Base-by-base conservation (phyloP, 2,329 filamentous ascomycete genomes). In the Trichoderma endophyticum region DNA sequence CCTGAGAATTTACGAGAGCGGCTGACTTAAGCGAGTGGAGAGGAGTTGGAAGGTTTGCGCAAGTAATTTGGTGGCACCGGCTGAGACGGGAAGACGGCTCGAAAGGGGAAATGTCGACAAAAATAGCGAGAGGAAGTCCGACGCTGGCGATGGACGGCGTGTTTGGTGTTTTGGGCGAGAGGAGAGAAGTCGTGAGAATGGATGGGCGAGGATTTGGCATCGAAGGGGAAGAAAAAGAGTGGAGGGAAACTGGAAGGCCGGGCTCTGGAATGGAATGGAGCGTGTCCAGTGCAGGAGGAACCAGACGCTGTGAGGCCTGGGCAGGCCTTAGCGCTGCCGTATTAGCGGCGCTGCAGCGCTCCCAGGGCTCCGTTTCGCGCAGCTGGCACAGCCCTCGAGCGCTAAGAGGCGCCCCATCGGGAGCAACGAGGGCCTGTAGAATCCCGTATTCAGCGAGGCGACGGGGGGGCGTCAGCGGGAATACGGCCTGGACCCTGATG, bases 121-220 rank as follows among this genome's bases (percentile, higher is more conserved):
- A 24, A 59, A 61, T 43, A 64, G 69, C 69, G 61, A 71, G 60
- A 64, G 69, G 51, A 71, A 64, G 48, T 43, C 32, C 34, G 51
- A 59, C 59, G 69, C 59, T 36, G 51, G 60, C 69, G 69, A 71
- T 64, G 69, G 69, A 59, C 61, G 69, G 69, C 60, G 69, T 43
- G 69, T 65, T 32, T 71, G 69, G 69, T 32, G 36, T 63, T 63
- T 54, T 28, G 57, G 30, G n/a, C 56, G 32, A 43, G 43, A 32
- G 15, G 15, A n/a, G 34, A 36, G 34, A 34, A 51, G 43, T 57
- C 43, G 61, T 59, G 69, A 28, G 34, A 36, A 15, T 36, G 34
- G 34, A 36, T 36, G 34, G 34, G 34, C 34, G 34, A 36, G 39
- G 48, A 43, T 43, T 43, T n/a, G 32, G 39, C 15, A 32, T 39